These are phyloP conservation scores for Adansonia digitata DNA, from an alignment of 345 rosid genomes.

Conservation along the genomic window DNA sequence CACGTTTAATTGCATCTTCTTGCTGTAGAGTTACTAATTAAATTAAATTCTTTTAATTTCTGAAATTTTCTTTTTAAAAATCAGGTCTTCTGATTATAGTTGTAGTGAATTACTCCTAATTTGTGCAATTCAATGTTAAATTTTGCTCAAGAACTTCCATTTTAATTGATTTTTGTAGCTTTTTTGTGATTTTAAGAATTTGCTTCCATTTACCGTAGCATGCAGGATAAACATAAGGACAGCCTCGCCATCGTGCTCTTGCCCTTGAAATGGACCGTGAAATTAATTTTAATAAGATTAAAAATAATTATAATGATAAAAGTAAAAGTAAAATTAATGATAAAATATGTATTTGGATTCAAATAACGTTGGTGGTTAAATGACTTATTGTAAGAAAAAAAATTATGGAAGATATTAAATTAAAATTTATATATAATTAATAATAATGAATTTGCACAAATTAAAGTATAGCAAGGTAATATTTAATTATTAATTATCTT, in stretches of 20 bases:
- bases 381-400: no score
- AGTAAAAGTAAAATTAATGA: no score
- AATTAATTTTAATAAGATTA: no score
- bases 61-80: background rate
- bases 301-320: no score
- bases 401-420: no score
- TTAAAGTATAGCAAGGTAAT: no score
- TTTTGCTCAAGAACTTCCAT: background rate
- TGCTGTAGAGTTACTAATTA: constrained; percentile 41
- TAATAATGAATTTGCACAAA: no score
- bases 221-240: constrained; percentile 38
- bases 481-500: no score
- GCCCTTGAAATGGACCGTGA: no score
- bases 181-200: background rate
- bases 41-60: background rate
- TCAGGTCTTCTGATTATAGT: background rate
- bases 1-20: constrained; percentile 28
- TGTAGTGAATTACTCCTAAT: background rate
- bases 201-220: constrained; percentile 33
- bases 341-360: no score
- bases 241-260: constrained; percentile 55
- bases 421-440: no score
- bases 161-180: background rate
- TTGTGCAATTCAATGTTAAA: background rate
- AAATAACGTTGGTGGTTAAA: no score